phyloP scores from a whole-genome alignment of 208 protist genomes.

The Porcisia hertigi region DNA sequence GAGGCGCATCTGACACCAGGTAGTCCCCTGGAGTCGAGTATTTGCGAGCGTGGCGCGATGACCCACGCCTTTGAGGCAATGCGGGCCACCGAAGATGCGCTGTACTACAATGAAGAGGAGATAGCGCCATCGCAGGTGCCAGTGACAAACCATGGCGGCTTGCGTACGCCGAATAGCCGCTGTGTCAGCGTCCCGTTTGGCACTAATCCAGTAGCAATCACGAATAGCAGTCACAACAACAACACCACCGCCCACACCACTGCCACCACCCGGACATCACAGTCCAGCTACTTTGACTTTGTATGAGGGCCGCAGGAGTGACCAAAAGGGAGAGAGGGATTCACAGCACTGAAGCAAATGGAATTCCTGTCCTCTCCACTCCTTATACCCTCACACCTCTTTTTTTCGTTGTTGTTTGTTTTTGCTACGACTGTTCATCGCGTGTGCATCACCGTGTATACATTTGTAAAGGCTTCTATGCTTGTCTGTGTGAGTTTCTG shows the following conservation, averaged over 20 bases:
- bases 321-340: neutral
- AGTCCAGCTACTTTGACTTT: slow-evolving; percentile 32
- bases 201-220: slow-evolving; percentile 2
- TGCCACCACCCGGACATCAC: slow-evolving; percentile 2
- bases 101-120: slow-evolving; percentile 21
- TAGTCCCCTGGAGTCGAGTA: slow-evolving; percentile 37
- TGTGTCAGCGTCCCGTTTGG: slow-evolving; percentile 33
- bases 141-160: neutral
- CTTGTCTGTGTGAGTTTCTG: neutral
- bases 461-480: no score
- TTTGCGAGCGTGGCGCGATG: slow-evolving; percentile 58
- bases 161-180: slow-evolving; percentile 31
- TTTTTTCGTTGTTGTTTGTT: no score
- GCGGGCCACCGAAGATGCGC: slow-evolving; percentile 32
- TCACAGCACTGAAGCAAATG: neutral
- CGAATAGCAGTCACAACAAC: slow-evolving; percentile 2
- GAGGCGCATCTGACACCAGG: slow-evolving; percentile 4
- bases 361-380: neutral
- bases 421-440: neutral
- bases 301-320: neutral
- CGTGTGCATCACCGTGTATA: neutral
- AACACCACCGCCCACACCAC: slow-evolving; percentile 1
- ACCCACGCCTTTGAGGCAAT: slow-evolving; percentile 70
- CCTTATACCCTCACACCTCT: neutral
- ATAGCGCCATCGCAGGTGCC: neutral